A percentile compares a stretch with the other conserved stretches of the same genome.
These are phyloP conservation scores for Fagus crenata DNA, from an alignment of 306 rosid genomes.

Conservation along the genomic window DNA sequence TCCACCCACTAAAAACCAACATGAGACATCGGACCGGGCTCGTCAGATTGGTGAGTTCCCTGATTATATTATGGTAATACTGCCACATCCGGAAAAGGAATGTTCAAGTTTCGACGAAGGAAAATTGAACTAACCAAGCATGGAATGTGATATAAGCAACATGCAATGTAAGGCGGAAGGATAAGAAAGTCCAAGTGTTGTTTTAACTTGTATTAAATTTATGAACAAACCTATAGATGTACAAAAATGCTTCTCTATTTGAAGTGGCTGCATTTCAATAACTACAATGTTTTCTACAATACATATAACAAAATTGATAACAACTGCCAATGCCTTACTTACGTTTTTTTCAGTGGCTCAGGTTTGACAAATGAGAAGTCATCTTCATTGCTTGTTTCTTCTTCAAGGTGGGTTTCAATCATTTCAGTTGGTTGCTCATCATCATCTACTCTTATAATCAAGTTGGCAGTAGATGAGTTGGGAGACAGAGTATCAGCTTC, in stretches of 20 bases:
- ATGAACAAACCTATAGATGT: background rate
- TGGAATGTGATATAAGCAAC: no score
- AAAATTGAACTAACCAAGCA: no score
- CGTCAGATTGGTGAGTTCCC: no score
- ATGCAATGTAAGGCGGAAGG: no score
- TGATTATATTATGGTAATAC: no score
- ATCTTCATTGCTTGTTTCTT: conserved; percentile 34
- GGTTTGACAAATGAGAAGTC: conserved; percentile 56
- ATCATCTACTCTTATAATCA: conserved; percentile 44
- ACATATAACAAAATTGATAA: background rate
- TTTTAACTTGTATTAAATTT: background rate
- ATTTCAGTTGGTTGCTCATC: conserved; percentile 31
- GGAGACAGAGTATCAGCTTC: conserved; percentile 44
- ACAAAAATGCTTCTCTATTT: background rate
- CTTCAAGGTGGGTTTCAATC: conserved; percentile 21
- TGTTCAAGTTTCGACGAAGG: no score
- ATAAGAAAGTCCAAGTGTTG: background rate
- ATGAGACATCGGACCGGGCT: no score
- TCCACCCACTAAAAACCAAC: no score
- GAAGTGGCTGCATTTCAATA: background rate
- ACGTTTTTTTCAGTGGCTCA: conserved; percentile 15
- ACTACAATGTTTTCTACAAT: background rate
- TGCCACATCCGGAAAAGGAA: no score
- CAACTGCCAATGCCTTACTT: background rate
- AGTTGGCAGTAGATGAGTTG: conserved; percentile 17